Evolutionary conservation across 495 filamentous ascomycete species (phyloP).

Genomic region (Rhypophila decipiens): DNA sequence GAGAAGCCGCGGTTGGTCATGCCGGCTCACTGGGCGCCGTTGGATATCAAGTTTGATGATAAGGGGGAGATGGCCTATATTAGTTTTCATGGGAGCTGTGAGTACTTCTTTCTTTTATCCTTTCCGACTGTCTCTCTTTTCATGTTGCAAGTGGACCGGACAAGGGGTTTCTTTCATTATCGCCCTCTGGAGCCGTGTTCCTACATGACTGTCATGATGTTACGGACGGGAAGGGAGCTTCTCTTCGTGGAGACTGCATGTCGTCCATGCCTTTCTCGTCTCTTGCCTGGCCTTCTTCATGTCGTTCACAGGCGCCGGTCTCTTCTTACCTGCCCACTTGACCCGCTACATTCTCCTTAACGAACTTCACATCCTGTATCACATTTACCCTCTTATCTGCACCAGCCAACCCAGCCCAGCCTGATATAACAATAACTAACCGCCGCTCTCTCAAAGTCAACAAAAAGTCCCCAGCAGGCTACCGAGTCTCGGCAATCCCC

Average conservation of each 20-base stretch:
- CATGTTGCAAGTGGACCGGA: no score
- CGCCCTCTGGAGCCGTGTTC: no score
- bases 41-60: slow-evolving; percentile 45
- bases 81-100: slow-evolving; percentile 51
- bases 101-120: slow-evolving; percentile 4
- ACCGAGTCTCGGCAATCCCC: slow-evolving; percentile 36
- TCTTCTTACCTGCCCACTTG: no score
- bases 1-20: slow-evolving; percentile 43
- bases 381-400: no score
- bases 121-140: background rate
- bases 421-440: background rate
- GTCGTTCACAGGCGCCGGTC: no score
- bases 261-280: background rate
- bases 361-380: no score
- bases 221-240: no score
- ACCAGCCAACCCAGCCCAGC: no score
- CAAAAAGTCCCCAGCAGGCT: slow-evolving; percentile 42
- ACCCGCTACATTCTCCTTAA: no score
- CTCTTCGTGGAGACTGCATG: no score
- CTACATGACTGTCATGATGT: no score
- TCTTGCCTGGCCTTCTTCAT: background rate
- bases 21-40: slow-evolving; percentile 48
- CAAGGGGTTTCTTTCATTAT: no score
- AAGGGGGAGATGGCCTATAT: slow-evolving; percentile 39
- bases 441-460: slow-evolving; percentile 32